phyloP scores from a whole-genome alignment of 495 filamentous ascomycete species.

The Podospora sp. region DNA sequence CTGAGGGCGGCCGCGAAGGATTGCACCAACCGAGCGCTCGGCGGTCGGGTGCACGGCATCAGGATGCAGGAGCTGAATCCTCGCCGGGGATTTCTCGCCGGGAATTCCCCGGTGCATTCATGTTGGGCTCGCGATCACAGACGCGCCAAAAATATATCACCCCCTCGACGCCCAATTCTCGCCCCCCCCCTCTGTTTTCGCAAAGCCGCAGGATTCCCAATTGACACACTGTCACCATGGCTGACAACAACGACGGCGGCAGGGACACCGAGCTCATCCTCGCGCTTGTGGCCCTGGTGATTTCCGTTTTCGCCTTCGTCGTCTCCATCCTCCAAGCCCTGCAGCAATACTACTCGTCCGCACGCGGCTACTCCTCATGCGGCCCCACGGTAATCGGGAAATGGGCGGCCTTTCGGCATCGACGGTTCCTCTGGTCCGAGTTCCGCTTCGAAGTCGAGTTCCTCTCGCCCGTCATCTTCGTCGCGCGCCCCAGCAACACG shows the following conservation, averaged over 20 bases:
- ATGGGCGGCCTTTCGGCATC: conserved; percentile 42
- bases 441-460: conserved; percentile 48
- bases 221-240: background rate
- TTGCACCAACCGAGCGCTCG: background rate
- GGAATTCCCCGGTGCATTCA: background rate
- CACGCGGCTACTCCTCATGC: conserved; percentile 18
- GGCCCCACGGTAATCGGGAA: conserved; percentile 34
- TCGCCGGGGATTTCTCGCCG: background rate
- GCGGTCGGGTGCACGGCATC: background rate
- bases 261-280: conserved; percentile 13
- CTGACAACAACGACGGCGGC: background rate
- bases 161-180: background rate
- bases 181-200: background rate
- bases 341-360: conserved; percentile 19
- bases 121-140: too few relatives aligned
- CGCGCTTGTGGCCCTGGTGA: conserved; percentile 28
- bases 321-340: conserved; percentile 25
- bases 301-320: conserved; percentile 27
- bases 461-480: conserved; percentile 47
- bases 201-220: background rate
- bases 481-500: conserved; percentile 37
- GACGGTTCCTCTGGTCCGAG: conserved; percentile 35
- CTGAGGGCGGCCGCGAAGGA: background rate
- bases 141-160: background rate
- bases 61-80: background rate